Conservation (phyloP, 805 yeast genomes). For the Saturnispora serradocipensis region DNA sequence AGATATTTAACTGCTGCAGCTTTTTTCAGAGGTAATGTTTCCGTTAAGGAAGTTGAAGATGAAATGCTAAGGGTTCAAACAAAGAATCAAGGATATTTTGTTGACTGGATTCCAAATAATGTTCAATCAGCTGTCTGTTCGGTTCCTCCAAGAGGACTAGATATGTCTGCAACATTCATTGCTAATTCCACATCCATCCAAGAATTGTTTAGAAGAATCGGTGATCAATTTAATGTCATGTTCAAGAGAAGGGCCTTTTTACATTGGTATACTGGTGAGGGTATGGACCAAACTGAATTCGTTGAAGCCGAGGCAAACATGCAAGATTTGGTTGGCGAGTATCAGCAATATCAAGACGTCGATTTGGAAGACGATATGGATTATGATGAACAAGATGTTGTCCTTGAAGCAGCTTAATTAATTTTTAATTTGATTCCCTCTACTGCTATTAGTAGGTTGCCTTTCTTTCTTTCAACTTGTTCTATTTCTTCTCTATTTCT, state of each 20-base stretch:
- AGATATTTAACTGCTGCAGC: slow-evolving; percentile 90
- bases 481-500: background rate
- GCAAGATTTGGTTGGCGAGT: slow-evolving; percentile 81
- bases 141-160: slow-evolving; percentile 77
- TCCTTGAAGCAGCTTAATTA: slow-evolving; percentile 5
- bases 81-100: slow-evolving; percentile 74
- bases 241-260: slow-evolving; percentile 89
- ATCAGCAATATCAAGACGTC: slow-evolving; percentile 84
- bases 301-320: slow-evolving; percentile 89
- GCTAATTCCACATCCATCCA: slow-evolving; percentile 92
- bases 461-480: slow-evolving; percentile 7
- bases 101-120: slow-evolving; percentile 94
- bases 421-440: slow-evolving; percentile 6
- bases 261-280: slow-evolving; percentile 93
- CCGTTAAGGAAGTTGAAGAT: slow-evolving; percentile 90
- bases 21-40: slow-evolving; percentile 87
- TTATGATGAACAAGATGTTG: slow-evolving; percentile 27
- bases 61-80: slow-evolving; percentile 81
- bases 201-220: slow-evolving; percentile 82
- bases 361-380: slow-evolving; percentile 73
- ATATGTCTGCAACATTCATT: slow-evolving; percentile 86
- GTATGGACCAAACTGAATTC: slow-evolving; percentile 94
- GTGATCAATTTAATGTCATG: slow-evolving; percentile 86
- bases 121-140: slow-evolving; percentile 92
- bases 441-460: slow-evolving; percentile 4